These are phyloP conservation scores for Lipomyces yamadae DNA, from an alignment of 805 yeast species.

Conservation along the genomic window DNA sequence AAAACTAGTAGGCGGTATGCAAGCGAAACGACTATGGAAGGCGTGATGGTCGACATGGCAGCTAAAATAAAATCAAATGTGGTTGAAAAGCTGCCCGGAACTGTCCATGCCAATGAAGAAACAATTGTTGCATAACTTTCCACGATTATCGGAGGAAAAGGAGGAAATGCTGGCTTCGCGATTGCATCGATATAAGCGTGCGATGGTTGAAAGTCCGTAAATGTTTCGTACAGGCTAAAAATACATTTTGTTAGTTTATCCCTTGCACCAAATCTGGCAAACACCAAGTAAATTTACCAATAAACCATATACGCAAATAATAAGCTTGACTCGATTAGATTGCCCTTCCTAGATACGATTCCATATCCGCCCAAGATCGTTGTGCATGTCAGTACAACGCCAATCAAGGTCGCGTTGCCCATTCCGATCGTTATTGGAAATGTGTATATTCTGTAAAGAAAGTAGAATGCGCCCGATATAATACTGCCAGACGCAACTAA, in stretches of 20 bases:
- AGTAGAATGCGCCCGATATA: slow-evolving; percentile 75
- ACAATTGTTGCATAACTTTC: slow-evolving; percentile 48
- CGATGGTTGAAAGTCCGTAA: slow-evolving; percentile 72
- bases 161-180: slow-evolving; percentile 33
- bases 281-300: slow-evolving; percentile 48
- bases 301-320: slow-evolving; percentile 90
- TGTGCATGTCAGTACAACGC: slow-evolving; percentile 80
- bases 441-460: slow-evolving; percentile 80
- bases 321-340: slow-evolving; percentile 87
- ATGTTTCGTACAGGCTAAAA: slow-evolving; percentile 72
- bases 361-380: slow-evolving; percentile 79
- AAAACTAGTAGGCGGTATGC: slow-evolving; percentile 86
- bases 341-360: slow-evolving; percentile 78
- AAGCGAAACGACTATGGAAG: slow-evolving; percentile 79
- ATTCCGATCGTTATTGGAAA: slow-evolving; percentile 69
- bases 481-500: slow-evolving; percentile 74
- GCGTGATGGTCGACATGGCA: slow-evolving; percentile 67
- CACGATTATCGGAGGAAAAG: slow-evolving; percentile 48
- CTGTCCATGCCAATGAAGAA: slow-evolving; percentile 46
- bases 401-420: slow-evolving; percentile 79
- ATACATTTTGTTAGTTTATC: neutral
- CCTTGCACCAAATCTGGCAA: neutral
- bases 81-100: slow-evolving; percentile 50
- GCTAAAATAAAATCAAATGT: slow-evolving; percentile 53
- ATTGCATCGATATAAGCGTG: slow-evolving; percentile 21